Evolutionary conservation across 352 stramenopile species (phyloP).

Genomic region (Phytophthora tubulina): DNA sequence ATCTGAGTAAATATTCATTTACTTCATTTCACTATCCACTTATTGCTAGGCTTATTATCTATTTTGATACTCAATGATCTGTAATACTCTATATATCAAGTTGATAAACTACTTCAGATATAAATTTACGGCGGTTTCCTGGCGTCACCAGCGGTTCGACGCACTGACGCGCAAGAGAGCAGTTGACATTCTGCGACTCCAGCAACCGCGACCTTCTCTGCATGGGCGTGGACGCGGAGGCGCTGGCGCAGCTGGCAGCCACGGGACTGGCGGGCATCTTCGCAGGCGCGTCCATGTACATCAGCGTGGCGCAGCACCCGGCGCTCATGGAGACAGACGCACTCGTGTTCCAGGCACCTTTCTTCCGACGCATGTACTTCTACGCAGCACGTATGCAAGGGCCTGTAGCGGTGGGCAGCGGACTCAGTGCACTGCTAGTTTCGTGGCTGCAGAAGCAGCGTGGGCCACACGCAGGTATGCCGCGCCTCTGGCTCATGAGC

Average conservation of each 20-base stretch:
- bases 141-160: conserved; percentile 4
- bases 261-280: conserved; percentile 74
- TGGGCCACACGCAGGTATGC: conserved; percentile 41
- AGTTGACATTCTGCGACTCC: conserved; percentile 5
- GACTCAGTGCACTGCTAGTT: conserved; percentile 58
- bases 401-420: conserved; percentile 64
- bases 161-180: conserved; percentile 6
- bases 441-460: conserved; percentile 51
- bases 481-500: conserved; percentile 64
- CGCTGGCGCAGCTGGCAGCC: conserved; percentile 65
- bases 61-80: not conserved
- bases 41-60: too few relatives aligned
- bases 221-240: conserved; percentile 65
- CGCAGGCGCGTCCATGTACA: conserved; percentile 72
- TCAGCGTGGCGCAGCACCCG: conserved; percentile 78
- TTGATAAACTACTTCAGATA: not conserved
- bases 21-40: too few relatives aligned
- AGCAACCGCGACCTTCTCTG: not conserved
- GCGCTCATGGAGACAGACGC: conserved; percentile 69
- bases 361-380: conserved; percentile 86
- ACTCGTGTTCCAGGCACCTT: conserved; percentile 69
- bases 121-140: not conserved
- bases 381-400: conserved; percentile 74
- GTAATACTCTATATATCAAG: too few relatives aligned
- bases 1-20: not conserved